Conservation (phyloP, 2,329 filamentous ascomycete genomes). For the Ophiostoma triangulosporum region DNA sequence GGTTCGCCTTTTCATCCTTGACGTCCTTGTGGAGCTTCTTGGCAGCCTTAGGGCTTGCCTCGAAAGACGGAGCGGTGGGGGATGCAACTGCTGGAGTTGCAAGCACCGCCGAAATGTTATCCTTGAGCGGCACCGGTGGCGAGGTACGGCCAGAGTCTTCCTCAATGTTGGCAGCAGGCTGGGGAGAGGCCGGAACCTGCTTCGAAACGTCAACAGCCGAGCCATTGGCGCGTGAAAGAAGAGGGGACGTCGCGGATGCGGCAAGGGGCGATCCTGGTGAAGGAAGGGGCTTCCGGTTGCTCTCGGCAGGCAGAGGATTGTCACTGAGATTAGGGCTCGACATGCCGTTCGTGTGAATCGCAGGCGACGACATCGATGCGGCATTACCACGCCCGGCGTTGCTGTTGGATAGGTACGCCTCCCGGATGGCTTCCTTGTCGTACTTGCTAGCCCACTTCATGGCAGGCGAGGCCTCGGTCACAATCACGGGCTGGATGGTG, state of each 20-base stretch:
- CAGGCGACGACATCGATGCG: conserved; percentile 8
- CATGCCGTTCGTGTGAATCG: conserved; percentile 9
- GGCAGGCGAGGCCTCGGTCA: conserved; percentile 78
- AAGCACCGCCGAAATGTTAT: conserved; percentile 17
- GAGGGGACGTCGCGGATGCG: neutral
- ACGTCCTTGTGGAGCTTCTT: conserved; percentile 43
- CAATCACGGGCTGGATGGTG: conserved; percentile 71
- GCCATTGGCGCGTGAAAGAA: neutral
- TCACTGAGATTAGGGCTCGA: neutral
- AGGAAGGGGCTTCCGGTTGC: conserved; percentile 5
- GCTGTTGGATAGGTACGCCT: conserved; percentile 68
- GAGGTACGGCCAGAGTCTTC: conserved; percentile 3
- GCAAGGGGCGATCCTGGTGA: neutral
- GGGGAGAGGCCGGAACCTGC: conserved; percentile 24
- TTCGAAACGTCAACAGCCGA: conserved; percentile 18
- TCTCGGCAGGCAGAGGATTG: neutral
- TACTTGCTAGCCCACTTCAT: conserved; percentile 97
- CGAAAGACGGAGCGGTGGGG: conserved; percentile 24
- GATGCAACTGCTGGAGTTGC: conserved; percentile 26
- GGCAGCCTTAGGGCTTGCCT: conserved; percentile 29
- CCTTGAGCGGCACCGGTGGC: conserved; percentile 27
- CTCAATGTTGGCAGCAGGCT: conserved; percentile 19
- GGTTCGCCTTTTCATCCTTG: conserved; percentile 20
- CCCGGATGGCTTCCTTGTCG: conserved; percentile 74
- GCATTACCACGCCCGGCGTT: conserved; percentile 52